Evolutionary conservation across 495 filamentous ascomycete species (phyloP), one percentile per base, ranked within the genome.

Genomic region (Penicilliopsis zonata): DNA sequence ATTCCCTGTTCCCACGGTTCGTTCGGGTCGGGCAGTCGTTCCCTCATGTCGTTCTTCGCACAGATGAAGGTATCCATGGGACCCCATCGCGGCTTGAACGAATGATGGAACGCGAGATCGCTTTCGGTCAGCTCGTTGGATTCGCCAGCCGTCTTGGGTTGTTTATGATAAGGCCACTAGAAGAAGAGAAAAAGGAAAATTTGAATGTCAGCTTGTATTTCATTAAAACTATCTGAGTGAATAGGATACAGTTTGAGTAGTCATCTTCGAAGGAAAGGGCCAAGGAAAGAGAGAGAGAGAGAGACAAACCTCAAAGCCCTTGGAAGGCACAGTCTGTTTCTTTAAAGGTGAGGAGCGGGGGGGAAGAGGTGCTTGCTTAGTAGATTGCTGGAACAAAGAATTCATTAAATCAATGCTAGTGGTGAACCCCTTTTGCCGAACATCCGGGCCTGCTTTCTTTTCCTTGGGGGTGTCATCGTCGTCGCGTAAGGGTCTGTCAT

Each of bases 331-430:
- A 30, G 49, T 50, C 34, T 60, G 51, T 45, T 61, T 60, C 37
- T 59, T 64, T 31, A 50, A 18, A 16, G 51, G 53, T 44, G 52
- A 57, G 18, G n/a, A n/a, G n/a, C n/a, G n/a, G n/a, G n/a, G n/a
- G n/a, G n/a, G n/a, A n/a, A 44, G 37, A 13, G 48, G 55, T 47
- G 39, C 39, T 25, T 54, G 52, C 46, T 54, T 58, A 34, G 48
- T 46, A 12, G 54, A 50, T 31, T 56, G 45, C 42, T 77, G 71
- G 52, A 87, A 93, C 29, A 94, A 50, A 28, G 84, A 92, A 44
- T 92, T 80, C 86, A 93, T 92, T 53, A 94, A 48, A 58, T 93
- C 86, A 49, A 93, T 87, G 43, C 75, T 82, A 13, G 74, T 87
- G 4, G 72, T 61, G 48, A 93, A 85, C 0, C 69, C 70, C 30